Conservation (phyloP, 169 alveolate genomes). For the Prorocentrum cordatum region DNA sequence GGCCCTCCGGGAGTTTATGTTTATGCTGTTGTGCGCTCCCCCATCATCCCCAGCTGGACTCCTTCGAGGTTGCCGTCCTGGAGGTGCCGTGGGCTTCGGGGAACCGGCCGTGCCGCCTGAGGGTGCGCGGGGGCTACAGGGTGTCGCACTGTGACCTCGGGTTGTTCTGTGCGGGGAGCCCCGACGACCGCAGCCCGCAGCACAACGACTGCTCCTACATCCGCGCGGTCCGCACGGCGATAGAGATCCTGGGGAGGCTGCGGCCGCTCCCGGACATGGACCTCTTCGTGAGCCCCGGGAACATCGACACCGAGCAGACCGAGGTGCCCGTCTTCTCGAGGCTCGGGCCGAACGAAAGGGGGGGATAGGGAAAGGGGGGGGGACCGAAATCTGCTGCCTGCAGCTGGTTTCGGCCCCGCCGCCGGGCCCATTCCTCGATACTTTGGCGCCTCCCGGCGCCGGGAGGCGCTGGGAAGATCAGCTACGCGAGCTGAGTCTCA, state of each 20-base stretch:
- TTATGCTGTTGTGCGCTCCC: not conserved
- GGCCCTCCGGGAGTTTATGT: too few species aligned
- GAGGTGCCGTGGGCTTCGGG: not conserved
- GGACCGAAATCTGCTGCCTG: too few species aligned
- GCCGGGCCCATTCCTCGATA: too few species aligned
- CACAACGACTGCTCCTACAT: conserved; percentile 14
- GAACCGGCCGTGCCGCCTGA: too few species aligned
- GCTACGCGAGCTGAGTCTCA: too few species aligned
- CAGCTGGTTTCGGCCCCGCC: too few species aligned
- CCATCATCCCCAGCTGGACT: not conserved
- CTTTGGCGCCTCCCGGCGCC: too few species aligned
- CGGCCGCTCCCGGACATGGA: not conserved
- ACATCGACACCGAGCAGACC: not conserved
- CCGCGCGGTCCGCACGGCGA: not conserved
- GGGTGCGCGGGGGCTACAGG: too few species aligned
- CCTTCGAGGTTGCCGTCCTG: not conserved
- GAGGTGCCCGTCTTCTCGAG: conserved; percentile 9
- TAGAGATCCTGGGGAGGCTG: not conserved
- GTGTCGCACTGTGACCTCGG: too few species aligned
- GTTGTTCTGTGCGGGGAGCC: not conserved
- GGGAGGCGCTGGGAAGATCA: too few species aligned
- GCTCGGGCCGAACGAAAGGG: not conserved
- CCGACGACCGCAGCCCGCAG: not conserved
- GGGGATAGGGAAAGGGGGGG: not conserved
- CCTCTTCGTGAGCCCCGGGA: not conserved